A percentile compares a stretch with the other conserved stretches of the same genome.
These are phyloP conservation scores for Inga oerstediana DNA, from an alignment of 306 rosid genomes.

Conservation along the genomic window DNA sequence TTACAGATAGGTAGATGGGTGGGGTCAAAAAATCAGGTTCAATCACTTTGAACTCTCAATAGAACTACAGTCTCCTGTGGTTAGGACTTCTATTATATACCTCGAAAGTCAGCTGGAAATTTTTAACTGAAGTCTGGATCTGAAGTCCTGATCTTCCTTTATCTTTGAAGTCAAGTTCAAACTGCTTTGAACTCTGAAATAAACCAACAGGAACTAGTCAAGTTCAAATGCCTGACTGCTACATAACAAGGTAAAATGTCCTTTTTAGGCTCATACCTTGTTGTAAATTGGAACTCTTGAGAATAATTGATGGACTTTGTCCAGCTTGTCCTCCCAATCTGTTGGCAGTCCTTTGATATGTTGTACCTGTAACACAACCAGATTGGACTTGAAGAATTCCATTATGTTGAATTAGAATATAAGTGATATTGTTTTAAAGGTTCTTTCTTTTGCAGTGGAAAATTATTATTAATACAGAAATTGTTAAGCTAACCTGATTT, in stretches of 20 bases:
- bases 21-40: neutral
- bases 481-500: neutral
- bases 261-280: neutral
- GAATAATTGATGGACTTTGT: neutral
- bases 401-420: neutral
- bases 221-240: neutral
- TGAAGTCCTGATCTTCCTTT: neutral
- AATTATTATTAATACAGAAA: neutral
- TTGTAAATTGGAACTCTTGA: slow-evolving; percentile 1
- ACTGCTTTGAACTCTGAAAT: neutral
- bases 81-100: neutral
- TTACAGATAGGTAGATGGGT: neutral
- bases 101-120: slow-evolving; percentile 9
- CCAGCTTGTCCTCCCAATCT: neutral
- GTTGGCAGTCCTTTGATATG: slow-evolving; percentile 7
- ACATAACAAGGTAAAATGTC: neutral
- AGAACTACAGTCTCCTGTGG: neutral
- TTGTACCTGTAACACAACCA: neutral
- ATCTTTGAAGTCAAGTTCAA: slow-evolving; percentile 2
- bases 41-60: neutral
- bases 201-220: neutral
- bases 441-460: neutral
- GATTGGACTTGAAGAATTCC: neutral
- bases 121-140: neutral
- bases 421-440: neutral